These are phyloP conservation scores for Tylopilus orsonianus DNA, from an alignment of 1,284 basidiomycete genomes.

Conservation along the genomic window DNA sequence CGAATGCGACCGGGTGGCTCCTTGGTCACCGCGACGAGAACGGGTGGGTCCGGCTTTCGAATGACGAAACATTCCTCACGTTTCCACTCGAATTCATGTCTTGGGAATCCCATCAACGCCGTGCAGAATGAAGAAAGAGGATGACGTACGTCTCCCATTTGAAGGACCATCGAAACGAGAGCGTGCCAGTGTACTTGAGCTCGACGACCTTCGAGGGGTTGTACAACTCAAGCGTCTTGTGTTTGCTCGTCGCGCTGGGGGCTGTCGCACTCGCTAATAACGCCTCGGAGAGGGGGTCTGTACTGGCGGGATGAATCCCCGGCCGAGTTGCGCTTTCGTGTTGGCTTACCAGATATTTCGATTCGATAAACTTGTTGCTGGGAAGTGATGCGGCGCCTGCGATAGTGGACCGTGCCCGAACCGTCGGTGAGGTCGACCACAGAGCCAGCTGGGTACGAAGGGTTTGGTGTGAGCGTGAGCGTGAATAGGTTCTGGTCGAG, in stretches of 20 bases:
- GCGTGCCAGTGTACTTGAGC: conserved; percentile 69
- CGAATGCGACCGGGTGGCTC: conserved; percentile 67
- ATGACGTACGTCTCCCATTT: conserved; percentile 74
- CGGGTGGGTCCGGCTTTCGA: conserved; percentile 81
- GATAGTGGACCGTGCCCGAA: conserved; percentile 62
- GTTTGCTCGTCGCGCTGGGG: conserved; percentile 63
- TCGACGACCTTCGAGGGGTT: conserved; percentile 72
- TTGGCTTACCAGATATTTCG: conserved; percentile 60
- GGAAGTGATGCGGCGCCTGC: conserved; percentile 57
- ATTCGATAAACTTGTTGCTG: conserved; percentile 49
- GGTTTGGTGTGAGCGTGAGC: conserved; percentile 57
- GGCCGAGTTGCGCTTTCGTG: background rate
- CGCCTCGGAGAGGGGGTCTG: conserved; percentile 68
- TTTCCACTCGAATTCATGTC: conserved; percentile 82
- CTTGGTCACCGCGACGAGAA: conserved; percentile 78
- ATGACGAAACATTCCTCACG: conserved; percentile 78
- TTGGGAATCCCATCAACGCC: no score
- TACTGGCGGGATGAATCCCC: background rate
- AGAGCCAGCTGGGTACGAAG: conserved; percentile 47
- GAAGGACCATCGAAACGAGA: conserved; percentile 77
- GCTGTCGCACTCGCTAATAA: conserved; percentile 64
- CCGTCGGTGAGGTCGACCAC: conserved; percentile 69
- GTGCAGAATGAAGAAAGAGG: background rate
- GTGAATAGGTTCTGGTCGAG: conserved; percentile 82
- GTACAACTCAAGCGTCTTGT: conserved; percentile 70